Evolutionary conservation across 345 rosid species (phyloP), one percentile per base, ranked within the genome.

Genomic region (Ceriops zippeliana): DNA sequence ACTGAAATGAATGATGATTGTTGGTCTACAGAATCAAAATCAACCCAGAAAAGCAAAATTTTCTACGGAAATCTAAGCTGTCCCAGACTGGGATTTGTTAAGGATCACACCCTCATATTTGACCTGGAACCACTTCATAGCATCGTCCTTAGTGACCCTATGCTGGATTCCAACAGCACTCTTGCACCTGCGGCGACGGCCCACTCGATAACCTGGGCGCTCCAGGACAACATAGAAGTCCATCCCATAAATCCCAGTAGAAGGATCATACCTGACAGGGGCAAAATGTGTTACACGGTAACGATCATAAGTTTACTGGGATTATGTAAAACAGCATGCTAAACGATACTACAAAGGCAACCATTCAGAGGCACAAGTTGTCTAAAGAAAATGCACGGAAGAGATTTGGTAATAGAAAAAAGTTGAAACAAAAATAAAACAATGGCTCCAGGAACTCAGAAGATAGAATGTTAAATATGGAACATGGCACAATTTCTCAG

Each of bases 101-200:
- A 91, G 97, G 85, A 91, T 89, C 61, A 89, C 96, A 11, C 96
- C 96, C 80, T 89, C 97, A 68, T 91, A 89, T 76, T 91, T 91
- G 72, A 91, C 91, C 58, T 89, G 96, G 80, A 91, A 91, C 97
- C 97, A 91, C 64, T 91, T 91, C 97, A 91, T 91, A 5, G 97
- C 90, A 74, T 91, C 96, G 52, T 91, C 97, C 81, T 91, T 91
- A 0, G 96, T 89, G 68, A 91, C 97, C 76, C 97, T 84, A 59
- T 91, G 97, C 56, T 83, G 97, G 67, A 91, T 91, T 35, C 97
- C 97, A 69, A 89, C 89, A 17, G 90, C 86, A 6, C 93, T 49
- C 83, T 89, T 87, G 89, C 97, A 89, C 61, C 97, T 81, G 38
- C 97, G 87, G 61, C 97, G 96, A 28, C 97, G 93, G 22, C 87